Evolutionary conservation across 164 flowering plant species (phyloP).

Genomic region (Taxillus chinensis): DNA sequence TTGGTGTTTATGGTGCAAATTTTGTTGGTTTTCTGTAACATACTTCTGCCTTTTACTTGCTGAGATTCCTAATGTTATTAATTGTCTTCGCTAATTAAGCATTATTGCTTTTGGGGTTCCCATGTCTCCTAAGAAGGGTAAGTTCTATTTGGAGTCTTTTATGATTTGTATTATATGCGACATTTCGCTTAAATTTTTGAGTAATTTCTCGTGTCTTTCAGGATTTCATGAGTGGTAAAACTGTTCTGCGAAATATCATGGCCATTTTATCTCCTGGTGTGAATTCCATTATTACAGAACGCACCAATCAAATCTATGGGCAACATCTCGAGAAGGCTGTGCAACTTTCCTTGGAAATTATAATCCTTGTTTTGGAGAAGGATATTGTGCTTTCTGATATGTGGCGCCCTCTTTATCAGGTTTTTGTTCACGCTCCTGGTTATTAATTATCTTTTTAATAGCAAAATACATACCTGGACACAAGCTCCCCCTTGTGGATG

Average conservation of each 20-base stretch:
- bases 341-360: conserved; percentile 70
- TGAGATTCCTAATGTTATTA: neutral
- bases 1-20: too few species aligned
- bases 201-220: conserved; percentile 17
- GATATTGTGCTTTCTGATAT: conserved; percentile 72
- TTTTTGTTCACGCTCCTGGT: conserved; percentile 8
- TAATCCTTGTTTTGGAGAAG: conserved; percentile 72
- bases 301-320: conserved; percentile 72
- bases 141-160: too few species aligned
- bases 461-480: too few species aligned
- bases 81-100: neutral
- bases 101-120: too few species aligned
- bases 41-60: neutral
- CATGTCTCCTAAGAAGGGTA: too few species aligned
- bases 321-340: conserved; percentile 88
- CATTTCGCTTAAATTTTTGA: too few species aligned
- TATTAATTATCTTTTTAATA: too few species aligned
- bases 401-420: conserved; percentile 97
- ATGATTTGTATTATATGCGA: too few species aligned
- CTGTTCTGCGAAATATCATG: conserved; percentile 78
- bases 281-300: conserved; percentile 48
- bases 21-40: neutral
- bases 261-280: conserved; percentile 78
- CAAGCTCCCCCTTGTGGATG: too few species aligned
- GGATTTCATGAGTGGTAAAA: conserved; percentile 99